Evolutionary conservation across 352 stramenopile genomes (phyloP), one percentile per base, ranked within the genome.

Genomic region (Phytophthora boehmeriae): DNA sequence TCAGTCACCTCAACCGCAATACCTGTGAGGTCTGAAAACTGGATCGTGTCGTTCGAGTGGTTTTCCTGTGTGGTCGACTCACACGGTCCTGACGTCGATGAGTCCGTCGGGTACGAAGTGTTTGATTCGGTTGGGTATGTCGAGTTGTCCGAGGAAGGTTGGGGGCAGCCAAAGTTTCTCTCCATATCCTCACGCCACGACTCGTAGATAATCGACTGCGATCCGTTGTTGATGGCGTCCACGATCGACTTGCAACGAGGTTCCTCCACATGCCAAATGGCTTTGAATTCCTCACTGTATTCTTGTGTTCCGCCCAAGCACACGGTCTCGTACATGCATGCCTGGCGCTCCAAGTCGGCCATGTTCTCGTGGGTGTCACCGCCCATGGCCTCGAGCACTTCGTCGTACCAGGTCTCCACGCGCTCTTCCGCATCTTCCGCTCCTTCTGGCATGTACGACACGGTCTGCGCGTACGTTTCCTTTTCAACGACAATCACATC

Each of bases 301-400:
- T 84, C 73, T 11, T 63, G 51, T 1, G 73, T 75, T 5, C 77
- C 77, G 27, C 77, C 77, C 17, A 88, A 71, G 46, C 77, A 89
- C 36, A 79, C 49, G 32, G 82, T 56, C 47, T 89, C 71, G 38
- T 78, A 81, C 73, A 86, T 73, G 38, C 79, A 85, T 20, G 71
- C 55, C 65, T 88, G 83, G 17, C 70, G 73, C 41, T 89, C 80
- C 5, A 89, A 66, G 42, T 88, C 77, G 14, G 51, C 69, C 54
- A 80, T 75, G 46, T 77, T 78, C 8, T 73, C 66, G 39, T 64
- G 20, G 3, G 57, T 59, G 17, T 76, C 54, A 6, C 71, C 68
- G 2, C 76, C 74, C 54, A 82, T 63, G 2, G 63, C 43, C 4
- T 74, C 59, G 5, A 77, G 38, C 25, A 72, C 72, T 35, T 70